Evolutionary conservation across 345 rosid species (phyloP).

Genomic region (Hevea brasiliensis): DNA sequence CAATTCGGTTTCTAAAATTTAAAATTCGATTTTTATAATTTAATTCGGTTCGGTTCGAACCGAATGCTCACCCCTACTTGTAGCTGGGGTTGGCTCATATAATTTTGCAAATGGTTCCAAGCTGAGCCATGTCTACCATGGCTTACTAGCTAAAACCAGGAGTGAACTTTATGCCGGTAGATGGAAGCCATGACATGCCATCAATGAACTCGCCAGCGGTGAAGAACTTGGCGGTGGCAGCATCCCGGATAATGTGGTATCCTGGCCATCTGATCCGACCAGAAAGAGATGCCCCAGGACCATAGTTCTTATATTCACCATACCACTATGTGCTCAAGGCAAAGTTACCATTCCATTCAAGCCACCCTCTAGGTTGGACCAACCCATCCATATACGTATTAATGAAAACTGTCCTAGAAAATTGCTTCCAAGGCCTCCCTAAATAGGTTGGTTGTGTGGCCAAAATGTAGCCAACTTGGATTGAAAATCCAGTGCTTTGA

Average conservation of each 20-base stretch:
- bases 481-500: conserved; percentile 30
- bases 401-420: conserved; percentile 29
- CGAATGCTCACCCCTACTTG: no score
- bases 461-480: conserved; percentile 26
- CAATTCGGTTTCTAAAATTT: no score
- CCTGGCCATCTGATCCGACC: conserved; percentile 28
- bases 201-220: conserved; percentile 21
- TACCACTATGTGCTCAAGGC: conserved; percentile 29
- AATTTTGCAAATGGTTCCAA: not conserved
- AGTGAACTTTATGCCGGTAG: conserved; percentile 23
- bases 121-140: not conserved
- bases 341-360: conserved; percentile 32
- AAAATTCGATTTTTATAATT: no score
- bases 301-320: conserved; percentile 31
- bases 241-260: conserved; percentile 26
- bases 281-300: conserved; percentile 22
- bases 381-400: conserved; percentile 25
- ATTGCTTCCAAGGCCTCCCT: conserved; percentile 33
- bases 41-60: no score
- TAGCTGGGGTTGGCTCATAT: no score
- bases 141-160: conserved; percentile 22
- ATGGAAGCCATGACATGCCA: conserved; percentile 31
- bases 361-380: conserved; percentile 35
- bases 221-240: conserved; percentile 26
- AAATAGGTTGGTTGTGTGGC: conserved; percentile 29